A percentile compares a stretch with the other conserved stretches of the same genome.
Conservation (phyloP, 1,284 basidiomycete species). For the Pseudozyma flocculosa region DNA sequence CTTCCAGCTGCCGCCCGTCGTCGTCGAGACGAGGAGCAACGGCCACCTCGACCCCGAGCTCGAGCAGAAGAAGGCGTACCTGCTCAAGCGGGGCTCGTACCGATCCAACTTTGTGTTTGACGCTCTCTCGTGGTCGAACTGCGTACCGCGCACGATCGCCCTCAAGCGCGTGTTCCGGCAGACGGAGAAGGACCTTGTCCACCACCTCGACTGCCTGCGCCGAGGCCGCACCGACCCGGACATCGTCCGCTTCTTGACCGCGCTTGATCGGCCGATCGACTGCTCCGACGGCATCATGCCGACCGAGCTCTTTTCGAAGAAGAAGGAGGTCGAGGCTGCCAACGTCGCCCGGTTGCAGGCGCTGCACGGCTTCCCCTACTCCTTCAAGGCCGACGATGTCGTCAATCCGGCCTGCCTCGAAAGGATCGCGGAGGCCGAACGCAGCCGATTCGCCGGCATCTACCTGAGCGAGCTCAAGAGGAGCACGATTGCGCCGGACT, state of each 20-base stretch:
- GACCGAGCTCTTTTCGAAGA: constrained; percentile 3
- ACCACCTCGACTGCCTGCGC: constrained; percentile 42
- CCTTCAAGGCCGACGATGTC: neutral
- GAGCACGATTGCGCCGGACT: constrained; percentile 57
- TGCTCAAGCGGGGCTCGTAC: neutral
- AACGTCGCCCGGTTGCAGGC: neutral
- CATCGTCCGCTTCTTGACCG: neutral
- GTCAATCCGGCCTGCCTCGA: neutral
- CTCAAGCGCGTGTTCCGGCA: constrained; percentile 79
- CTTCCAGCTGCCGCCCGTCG: constrained; percentile 88
- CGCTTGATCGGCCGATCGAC: neutral
- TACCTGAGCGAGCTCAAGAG: constrained; percentile 30
- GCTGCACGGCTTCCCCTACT: neutral
- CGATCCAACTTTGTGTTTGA: constrained; percentile 78
- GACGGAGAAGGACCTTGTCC: constrained; percentile 58
- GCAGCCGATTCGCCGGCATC: constrained; percentile 2
- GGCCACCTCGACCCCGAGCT: neutral
- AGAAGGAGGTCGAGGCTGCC: neutral
- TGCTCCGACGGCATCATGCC: constrained; percentile 2
- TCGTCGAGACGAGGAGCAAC: constrained; percentile 48
- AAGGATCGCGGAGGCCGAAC: neutral
- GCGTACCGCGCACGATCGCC: constrained; percentile 73
- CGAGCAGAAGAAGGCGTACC: neutral
- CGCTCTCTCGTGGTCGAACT: constrained; percentile 72
- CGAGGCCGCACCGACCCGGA: neutral